These are phyloP conservation scores for Inonotus hispidus DNA, from an alignment of 1,284 basidiomycete genomes.

Conservation along the genomic window DNA sequence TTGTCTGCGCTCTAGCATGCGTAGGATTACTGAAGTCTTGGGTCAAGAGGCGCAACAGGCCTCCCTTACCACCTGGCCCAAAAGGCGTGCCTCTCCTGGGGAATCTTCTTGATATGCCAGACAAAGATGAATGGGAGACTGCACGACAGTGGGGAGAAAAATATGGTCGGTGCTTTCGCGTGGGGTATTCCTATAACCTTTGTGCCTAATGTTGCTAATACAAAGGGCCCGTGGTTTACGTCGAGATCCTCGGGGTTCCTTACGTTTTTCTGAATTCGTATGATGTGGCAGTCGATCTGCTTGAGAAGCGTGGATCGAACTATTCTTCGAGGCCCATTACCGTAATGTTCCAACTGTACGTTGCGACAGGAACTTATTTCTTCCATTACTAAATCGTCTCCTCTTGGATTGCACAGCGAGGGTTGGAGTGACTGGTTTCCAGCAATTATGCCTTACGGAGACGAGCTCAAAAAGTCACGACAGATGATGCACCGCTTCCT, in stretches of 20 bases:
- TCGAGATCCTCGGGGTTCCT: constrained; percentile 4
- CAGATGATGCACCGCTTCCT: constrained; percentile 9
- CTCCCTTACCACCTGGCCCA: constrained; percentile 19
- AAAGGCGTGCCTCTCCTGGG: constrained; percentile 20
- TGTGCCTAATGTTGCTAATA: too few species aligned
- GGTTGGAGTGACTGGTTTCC: constrained; percentile 5
- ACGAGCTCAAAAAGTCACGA: constrained; percentile 4
- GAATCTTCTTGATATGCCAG: constrained; percentile 20
- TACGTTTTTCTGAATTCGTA: constrained; percentile 14
- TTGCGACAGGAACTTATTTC: not conserved
- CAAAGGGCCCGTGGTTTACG: constrained; percentile 9
- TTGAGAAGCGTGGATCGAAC: constrained; percentile 10
- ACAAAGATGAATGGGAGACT: constrained; percentile 14
- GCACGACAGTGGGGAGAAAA: constrained; percentile 19
- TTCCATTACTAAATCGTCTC: not conserved
- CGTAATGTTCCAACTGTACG: constrained; percentile 11
- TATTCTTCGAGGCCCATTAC: constrained; percentile 11
- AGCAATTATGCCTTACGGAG: constrained; percentile 8
- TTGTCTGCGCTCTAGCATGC: not conserved
- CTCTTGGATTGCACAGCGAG: not conserved
- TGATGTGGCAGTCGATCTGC: constrained; percentile 9
- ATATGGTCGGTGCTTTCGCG: constrained; percentile 14
- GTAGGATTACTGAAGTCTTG: not conserved
- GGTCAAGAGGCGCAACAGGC: not conserved
- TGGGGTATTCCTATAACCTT: not conserved